Evolutionary conservation across 345 rosid genomes (phyloP).

Genomic region (Populus tremula): DNA sequence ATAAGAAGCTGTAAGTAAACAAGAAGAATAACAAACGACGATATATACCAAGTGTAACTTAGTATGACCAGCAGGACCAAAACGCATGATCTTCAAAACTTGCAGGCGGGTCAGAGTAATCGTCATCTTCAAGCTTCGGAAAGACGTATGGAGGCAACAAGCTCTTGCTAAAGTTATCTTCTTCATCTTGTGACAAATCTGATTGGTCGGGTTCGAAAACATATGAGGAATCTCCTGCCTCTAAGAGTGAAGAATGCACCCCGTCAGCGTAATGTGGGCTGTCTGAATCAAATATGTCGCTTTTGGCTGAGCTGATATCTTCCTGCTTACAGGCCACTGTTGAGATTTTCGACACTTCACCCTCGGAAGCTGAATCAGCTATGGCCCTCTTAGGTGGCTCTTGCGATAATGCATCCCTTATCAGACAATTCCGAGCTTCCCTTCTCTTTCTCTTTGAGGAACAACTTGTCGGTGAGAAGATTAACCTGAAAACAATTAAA

Average conservation of each 20-base stretch:
- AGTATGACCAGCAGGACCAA: slow-evolving; percentile 37
- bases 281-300: slow-evolving; percentile 32
- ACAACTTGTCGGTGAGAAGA: slow-evolving; percentile 20
- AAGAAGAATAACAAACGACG: background rate
- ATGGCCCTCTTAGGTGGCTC: slow-evolving; percentile 3
- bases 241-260: slow-evolving; percentile 39
- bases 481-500: slow-evolving; percentile 15
- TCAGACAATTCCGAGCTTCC: slow-evolving; percentile 15
- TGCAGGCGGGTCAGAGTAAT: slow-evolving; percentile 23
- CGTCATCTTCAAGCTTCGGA: slow-evolving; percentile 43
- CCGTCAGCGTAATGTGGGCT: slow-evolving; percentile 47
- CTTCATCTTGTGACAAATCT: slow-evolving; percentile 32
- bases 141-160: slow-evolving; percentile 21
- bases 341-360: slow-evolving; percentile 21
- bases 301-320: slow-evolving; percentile 28
- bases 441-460: slow-evolving; percentile 11
- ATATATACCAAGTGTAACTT: slow-evolving; percentile 5
- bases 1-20: slow-evolving; percentile 7
- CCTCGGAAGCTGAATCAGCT: slow-evolving; percentile 21
- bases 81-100: slow-evolving; percentile 33
- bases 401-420: slow-evolving; percentile 15
- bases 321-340: slow-evolving; percentile 23
- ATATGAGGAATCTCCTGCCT: slow-evolving; percentile 29
- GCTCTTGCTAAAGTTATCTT: slow-evolving; percentile 28
- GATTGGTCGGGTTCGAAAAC: slow-evolving; percentile 34